Base-by-base conservation (phyloP, 169 alveolate species). In the Babesia bigemina region DNA sequence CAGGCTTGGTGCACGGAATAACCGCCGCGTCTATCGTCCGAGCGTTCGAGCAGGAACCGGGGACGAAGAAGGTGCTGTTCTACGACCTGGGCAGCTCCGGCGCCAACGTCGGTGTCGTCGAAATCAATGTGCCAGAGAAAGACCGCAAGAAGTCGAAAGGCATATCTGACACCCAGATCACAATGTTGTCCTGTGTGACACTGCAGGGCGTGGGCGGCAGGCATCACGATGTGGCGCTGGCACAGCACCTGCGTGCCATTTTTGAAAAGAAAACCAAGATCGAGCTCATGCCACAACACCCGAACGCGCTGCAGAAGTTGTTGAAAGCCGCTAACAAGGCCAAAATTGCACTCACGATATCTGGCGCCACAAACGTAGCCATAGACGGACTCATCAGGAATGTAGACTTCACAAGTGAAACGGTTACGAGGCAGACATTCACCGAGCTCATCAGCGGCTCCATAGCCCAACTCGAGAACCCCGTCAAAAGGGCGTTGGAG, bases 1-100 rank as follows among this genome's bases (percentile, higher is more conserved):
- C 82, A 48, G 86, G 79, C 24, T 50, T 86, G 42, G 84, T 90
- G 52, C 86, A 90, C 70, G 92, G 92, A 7, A 81, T 86, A 14
- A 79, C 92, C 19, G 94, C 94, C 17, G 94, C 94, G 16, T 87
- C 92, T 22, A 71, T 77, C 36, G 71, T 84, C 52, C 47, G 84
- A 53, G 88, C 90, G 24, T 78, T 79, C 47, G 92, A 90, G 39
- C 62, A 79, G 52, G 86, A 83, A 21, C 85, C 85, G 45, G 90
- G 90, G n/a, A 89, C 85, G 19, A 86, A 85, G 52, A 90, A 82
- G 52, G 24, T 90, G 53, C 73, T 90, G 83, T 86, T 81, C 69
- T 86, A 77, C 66, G 94, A 90, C 65, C 57, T 90, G 59, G 94
- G 94, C 21, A 86, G 92, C 75, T 79, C 75, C 11, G 91, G 85